phyloP scores from a whole-genome alignment of 163 green algal species.

The Trebouxia gelatinosa region DNA sequence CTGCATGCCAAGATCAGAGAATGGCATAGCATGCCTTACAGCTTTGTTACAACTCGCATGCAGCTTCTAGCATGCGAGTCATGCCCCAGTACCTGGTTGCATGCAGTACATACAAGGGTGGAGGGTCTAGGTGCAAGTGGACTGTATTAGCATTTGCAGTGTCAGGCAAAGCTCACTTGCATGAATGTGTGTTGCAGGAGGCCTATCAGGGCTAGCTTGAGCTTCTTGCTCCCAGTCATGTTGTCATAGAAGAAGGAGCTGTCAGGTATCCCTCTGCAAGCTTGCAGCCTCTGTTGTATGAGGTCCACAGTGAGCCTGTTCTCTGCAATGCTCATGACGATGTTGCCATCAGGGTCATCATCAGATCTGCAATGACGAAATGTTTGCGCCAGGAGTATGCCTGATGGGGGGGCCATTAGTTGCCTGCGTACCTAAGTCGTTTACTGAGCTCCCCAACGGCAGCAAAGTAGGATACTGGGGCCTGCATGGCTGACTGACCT shows the following conservation, averaged over 20 bases:
- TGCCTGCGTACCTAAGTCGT: background rate
- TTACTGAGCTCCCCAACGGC: background rate
- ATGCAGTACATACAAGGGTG: background rate
- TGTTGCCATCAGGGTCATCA: conserved; percentile 58
- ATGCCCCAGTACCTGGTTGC: background rate
- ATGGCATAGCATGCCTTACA: too few species aligned
- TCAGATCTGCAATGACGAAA: conserved; percentile 20
- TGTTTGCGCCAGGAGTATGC: background rate
- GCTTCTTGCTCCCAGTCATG: conserved; percentile 44
- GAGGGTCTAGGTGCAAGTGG: background rate
- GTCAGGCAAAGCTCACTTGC: conserved; percentile 29
- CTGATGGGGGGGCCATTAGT: too few species aligned
- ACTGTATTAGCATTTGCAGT: background rate
- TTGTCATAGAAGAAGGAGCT: conserved; percentile 31
- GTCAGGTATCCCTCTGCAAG: background rate
- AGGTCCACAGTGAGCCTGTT: conserved; percentile 66
- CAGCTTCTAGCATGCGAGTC: background rate
- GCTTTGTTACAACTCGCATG: background rate
- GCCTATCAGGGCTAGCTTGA: conserved; percentile 41
- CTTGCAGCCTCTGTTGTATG: conserved; percentile 32
- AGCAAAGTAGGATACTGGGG: conserved; percentile 16
- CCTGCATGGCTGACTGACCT: too few species aligned
- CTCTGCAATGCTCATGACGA: conserved; percentile 68
- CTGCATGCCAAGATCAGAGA: conserved; percentile 31
- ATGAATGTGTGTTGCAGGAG: conserved; percentile 57